Evolutionary conservation across 2,329 filamentous ascomycete genomes (phyloP), one percentile per base, ranked within the genome.

Genomic region (Penicillium concentricum): DNA sequence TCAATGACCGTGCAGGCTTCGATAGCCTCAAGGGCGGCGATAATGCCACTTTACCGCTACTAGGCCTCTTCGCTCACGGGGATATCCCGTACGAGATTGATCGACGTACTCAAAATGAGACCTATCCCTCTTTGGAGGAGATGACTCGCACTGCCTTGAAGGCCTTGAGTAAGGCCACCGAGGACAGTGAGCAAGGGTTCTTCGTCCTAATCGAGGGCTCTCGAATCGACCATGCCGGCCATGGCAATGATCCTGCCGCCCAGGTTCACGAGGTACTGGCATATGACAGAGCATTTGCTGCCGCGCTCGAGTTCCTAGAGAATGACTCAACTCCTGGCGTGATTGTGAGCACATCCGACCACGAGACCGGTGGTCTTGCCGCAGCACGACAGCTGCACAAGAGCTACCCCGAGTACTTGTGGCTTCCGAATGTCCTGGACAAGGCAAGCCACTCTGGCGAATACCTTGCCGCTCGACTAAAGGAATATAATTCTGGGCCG

Each of bases 161-260:
- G 15, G 87, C 90, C 1, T 83, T 99, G 24, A 88, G 89, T 60
- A 86, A 87, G 57, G 94, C 92, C 0, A 97, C 94, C 0, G 81
- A 84, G 69, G 81, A 92, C 69, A 91, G 85, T 60, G 91, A 97
- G 41, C 87, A 95, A 74, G 94, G 94, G 5, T 99, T 97, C 81
- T 99, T 99, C 77, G 81, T 99, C 66, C 96, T 99, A 93, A 95
- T 99, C 59, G 94, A 99, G 75, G 94, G 92, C 5, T 96, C 91
- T 67, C 84, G 94, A 41, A 97, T 99, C 67, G 94, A 99, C 69
- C 94, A 99, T 72, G 93, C 94, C 4, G 94, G 92, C 7, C 90
- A 94, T 71, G 84, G 84, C 61, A 94, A 94, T 66, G 90, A 94
- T 66, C 90, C 90, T 0, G 90, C 88, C 10, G 89, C 90, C 0